Evolutionary conservation across 805 yeast species (phyloP).

Genomic region (Torulaspora gathmanii): DNA sequence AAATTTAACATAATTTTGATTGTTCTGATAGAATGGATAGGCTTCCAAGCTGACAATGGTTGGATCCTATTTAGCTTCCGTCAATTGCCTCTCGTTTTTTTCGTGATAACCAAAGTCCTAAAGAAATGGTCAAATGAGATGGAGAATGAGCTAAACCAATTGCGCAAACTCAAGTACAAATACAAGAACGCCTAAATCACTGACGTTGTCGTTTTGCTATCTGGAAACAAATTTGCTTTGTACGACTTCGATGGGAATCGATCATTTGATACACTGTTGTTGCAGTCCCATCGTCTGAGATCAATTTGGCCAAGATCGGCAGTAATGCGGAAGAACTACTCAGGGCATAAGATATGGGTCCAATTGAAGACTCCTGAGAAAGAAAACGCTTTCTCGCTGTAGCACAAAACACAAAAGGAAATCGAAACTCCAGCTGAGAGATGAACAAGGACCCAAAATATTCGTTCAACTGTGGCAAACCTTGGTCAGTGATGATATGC

Average conservation of each 20-base stretch:
- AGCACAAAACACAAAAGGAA: conserved; percentile 34
- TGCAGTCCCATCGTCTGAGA: conserved; percentile 21
- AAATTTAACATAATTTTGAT: conserved; percentile 22
- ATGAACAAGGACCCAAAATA: conserved; percentile 28
- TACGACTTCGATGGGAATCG: conserved; percentile 1
- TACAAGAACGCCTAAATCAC: conserved; percentile 29
- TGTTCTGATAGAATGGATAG: conserved; percentile 28
- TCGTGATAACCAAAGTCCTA: conserved; percentile 17
- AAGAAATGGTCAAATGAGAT: conserved; percentile 25
- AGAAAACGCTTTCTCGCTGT: conserved; percentile 21
- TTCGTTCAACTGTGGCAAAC: conserved; percentile 23
- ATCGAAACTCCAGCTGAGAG: conserved; percentile 35
- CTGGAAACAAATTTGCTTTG: conserved; percentile 5
- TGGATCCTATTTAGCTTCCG: conserved; percentile 14
- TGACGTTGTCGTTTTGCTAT: not conserved
- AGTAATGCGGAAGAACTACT: conserved; percentile 23
- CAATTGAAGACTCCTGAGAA: conserved; percentile 23
- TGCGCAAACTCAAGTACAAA: conserved; percentile 30
- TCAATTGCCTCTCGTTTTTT: conserved; percentile 27
- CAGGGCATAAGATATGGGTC: conserved; percentile 29
- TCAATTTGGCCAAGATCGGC: conserved; percentile 20
- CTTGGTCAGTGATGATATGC: not conserved
- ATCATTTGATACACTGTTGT: conserved; percentile 24
- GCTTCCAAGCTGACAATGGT: conserved; percentile 19
- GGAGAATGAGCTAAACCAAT: conserved; percentile 21